Percentiles rank a stretch among this genome's conserved stretches.
Evolutionary conservation across 2,329 filamentous ascomycete genomes (phyloP).

Genomic region (Claviceps sp.): DNA sequence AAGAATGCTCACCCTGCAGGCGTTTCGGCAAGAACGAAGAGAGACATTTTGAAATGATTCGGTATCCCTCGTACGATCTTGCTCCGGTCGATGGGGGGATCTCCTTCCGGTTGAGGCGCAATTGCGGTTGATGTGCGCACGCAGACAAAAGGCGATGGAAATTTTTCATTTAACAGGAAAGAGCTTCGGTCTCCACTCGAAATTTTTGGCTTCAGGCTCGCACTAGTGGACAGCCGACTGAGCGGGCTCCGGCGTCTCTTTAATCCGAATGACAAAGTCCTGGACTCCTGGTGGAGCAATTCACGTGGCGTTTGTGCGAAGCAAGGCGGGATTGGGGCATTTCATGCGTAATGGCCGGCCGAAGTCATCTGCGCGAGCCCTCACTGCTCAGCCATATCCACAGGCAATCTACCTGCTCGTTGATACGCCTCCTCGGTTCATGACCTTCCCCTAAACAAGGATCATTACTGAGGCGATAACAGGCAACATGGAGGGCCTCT

Average conservation of each 20-base stretch:
- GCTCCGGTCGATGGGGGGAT: constrained; percentile 18
- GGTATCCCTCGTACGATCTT: constrained; percentile 18
- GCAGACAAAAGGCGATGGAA: constrained; percentile 24
- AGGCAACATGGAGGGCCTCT: constrained; percentile 67
- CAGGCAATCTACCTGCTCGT: background rate
- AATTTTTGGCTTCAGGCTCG: constrained; percentile 23
- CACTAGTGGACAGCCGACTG: constrained; percentile 13
- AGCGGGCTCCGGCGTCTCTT: constrained; percentile 13
- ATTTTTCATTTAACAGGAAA: constrained; percentile 26
- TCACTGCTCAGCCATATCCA: background rate
- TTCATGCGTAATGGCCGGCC: background rate
- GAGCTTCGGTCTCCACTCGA: constrained; percentile 22
- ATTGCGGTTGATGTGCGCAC: constrained; percentile 23
- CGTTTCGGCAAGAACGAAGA: constrained; percentile 89
- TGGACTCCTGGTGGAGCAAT: constrained; percentile 4
- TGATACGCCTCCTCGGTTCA: background rate
- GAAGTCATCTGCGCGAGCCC: background rate
- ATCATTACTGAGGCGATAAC: background rate
- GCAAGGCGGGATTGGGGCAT: background rate
- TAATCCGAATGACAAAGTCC: constrained; percentile 11
- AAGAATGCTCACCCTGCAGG: constrained; percentile 53
- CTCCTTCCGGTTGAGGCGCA: constrained; percentile 23
- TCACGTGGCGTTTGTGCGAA: constrained; percentile 9
- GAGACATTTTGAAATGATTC: constrained; percentile 50
- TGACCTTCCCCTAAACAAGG: background rate